Evolutionary conservation across 805 yeast species (phyloP).

Genomic region (Candida multigemmis): DNA sequence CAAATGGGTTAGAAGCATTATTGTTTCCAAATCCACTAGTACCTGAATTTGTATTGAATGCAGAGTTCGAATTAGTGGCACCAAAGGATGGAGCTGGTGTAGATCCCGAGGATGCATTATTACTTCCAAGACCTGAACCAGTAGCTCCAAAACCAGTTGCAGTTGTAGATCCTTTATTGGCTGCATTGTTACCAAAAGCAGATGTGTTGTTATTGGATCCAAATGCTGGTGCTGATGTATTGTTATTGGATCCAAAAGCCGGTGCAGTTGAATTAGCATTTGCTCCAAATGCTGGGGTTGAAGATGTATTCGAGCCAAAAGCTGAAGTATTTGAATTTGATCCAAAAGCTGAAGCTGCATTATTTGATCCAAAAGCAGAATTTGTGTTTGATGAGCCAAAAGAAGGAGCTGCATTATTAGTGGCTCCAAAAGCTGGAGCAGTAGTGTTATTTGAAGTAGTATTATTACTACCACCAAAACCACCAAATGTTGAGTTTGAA

Average conservation of each 20-base stretch:
- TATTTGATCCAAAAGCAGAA: too few species aligned
- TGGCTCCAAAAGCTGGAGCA: constrained; percentile 9
- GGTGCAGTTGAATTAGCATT: background rate
- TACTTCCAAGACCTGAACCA: constrained; percentile 2
- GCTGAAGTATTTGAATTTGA: too few species aligned
- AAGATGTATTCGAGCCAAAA: too few species aligned
- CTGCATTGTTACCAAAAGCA: too few species aligned
- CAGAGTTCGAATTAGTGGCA: too few species aligned
- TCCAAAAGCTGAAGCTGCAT: too few species aligned
- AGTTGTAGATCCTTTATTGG: constrained; percentile 1
- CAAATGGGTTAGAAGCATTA: too few species aligned
- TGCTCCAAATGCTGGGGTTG: background rate
- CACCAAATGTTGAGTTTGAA: constrained; percentile 1
- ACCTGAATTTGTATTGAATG: too few species aligned
- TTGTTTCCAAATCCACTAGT: too few species aligned
- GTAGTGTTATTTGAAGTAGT: constrained; percentile 3
- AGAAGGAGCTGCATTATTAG: too few species aligned
- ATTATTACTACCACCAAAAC: constrained; percentile 1
- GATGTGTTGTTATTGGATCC: constrained; percentile 2
- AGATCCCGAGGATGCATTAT: constrained; percentile 2
- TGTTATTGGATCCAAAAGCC: background rate
- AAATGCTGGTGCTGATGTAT: too few species aligned
- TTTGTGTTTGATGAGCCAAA: too few species aligned
- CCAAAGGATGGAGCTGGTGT: background rate
- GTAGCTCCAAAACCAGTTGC: background rate